Evolutionary conservation across 2,329 filamentous ascomycete genomes (phyloP).

Genomic region (Colletotrichum sp.): DNA sequence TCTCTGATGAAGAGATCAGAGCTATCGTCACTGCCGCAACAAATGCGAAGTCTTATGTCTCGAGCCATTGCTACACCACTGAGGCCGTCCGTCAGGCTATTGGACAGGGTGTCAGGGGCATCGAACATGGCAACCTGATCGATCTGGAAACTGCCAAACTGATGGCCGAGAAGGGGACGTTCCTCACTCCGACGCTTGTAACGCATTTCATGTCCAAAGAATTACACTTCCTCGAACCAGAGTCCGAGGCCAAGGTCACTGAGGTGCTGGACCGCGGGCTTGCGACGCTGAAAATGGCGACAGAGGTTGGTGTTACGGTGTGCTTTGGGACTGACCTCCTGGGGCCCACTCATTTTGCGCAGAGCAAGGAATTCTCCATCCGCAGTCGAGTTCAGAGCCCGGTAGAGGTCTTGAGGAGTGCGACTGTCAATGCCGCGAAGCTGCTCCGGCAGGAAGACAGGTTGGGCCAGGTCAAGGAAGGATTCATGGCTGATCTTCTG

Average conservation of each 20-base stretch:
- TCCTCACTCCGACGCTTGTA: not conserved
- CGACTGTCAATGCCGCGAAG: not conserved
- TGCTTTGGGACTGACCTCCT: not conserved
- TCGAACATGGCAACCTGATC: not conserved
- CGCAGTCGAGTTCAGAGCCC: not conserved
- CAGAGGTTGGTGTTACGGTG: not conserved
- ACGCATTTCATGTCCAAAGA: not conserved
- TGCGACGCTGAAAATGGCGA: not conserved
- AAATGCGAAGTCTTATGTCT: conserved; percentile 57
- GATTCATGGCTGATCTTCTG: conserved; percentile 57
- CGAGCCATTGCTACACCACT: conserved; percentile 44
- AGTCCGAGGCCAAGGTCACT: not conserved
- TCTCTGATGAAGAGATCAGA: conserved; percentile 59
- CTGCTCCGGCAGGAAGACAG: not conserved
- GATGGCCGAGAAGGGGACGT: not conserved
- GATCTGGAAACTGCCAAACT: not conserved
- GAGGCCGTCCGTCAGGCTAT: not conserved
- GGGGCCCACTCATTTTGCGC: not conserved
- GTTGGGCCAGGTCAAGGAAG: conserved; percentile 48
- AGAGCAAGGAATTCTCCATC: not conserved
- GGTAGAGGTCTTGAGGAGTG: not conserved
- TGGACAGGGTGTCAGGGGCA: not conserved
- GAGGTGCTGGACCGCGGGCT: not conserved
- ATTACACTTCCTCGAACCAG: not conserved
- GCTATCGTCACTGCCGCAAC: conserved; percentile 56